Percentiles rank a stretch among this genome's conserved stretches.
Evolutionary conservation across 1,139 yeast species (phyloP).

Genomic region (Candida anutae): DNA sequence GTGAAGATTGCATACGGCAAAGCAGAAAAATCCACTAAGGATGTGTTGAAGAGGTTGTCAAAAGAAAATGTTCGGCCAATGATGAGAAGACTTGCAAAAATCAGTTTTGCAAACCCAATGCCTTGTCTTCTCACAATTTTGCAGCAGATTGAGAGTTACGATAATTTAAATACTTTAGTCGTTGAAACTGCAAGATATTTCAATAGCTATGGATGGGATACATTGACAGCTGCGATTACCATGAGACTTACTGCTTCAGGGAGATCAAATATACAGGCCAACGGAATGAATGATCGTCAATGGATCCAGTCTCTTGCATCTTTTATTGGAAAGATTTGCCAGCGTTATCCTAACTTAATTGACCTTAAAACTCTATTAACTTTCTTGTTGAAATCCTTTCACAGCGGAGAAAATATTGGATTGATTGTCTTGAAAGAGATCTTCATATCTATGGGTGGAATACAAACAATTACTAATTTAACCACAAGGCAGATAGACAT

Average conservation of each 20-base stretch:
- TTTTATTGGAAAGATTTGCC: slow-evolving; percentile 60
- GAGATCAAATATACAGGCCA: slow-evolving; percentile 60
- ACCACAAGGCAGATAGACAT: slow-evolving; percentile 59
- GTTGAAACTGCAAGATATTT: slow-evolving; percentile 78
- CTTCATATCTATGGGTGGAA: slow-evolving; percentile 73
- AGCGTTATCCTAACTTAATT: slow-evolving; percentile 40
- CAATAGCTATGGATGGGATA: slow-evolving; percentile 81
- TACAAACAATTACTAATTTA: slow-evolving; percentile 58
- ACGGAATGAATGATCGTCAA: slow-evolving; percentile 74
- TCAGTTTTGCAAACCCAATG: slow-evolving; percentile 76
- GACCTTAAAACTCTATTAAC: slow-evolving; percentile 50
- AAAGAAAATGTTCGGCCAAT: slow-evolving; percentile 72
- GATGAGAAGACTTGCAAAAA: slow-evolving; percentile 70
- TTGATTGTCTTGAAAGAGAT: slow-evolving; percentile 64
- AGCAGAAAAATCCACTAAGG: slow-evolving; percentile 79
- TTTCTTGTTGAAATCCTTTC: slow-evolving; percentile 60
- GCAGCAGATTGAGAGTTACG: slow-evolving; percentile 84
- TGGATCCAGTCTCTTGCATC: slow-evolving; percentile 77
- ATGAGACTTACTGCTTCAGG: slow-evolving; percentile 61
- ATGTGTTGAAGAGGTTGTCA: slow-evolving; percentile 76
- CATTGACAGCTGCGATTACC: slow-evolving; percentile 64
- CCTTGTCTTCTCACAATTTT: slow-evolving; percentile 62
- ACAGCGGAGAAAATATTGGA: slow-evolving; percentile 54
- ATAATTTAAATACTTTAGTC: slow-evolving; percentile 70
- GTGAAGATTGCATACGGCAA: slow-evolving; percentile 58